A percentile compares a stretch with the other conserved stretches of the same genome.
phyloP scores from a whole-genome alignment of 2,329 filamentous ascomycete species.

The Polytolypa hystricis region DNA sequence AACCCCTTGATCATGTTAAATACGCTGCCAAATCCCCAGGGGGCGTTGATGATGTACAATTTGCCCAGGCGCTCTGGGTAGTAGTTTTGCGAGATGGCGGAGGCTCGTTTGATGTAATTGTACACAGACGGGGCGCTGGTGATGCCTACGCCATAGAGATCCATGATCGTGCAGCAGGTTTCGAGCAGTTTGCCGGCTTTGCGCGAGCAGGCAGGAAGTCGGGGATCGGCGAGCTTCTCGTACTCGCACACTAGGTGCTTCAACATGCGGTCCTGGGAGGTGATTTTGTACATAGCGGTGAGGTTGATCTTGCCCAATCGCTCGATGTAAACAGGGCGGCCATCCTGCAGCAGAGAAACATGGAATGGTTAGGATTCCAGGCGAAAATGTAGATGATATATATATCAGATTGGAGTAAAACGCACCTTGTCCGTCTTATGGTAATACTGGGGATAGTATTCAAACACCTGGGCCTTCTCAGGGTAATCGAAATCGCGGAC shows the following conservation, averaged over 20 bases:
- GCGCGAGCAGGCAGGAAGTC: slow-evolving; percentile 88
- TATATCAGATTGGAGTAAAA: no score
- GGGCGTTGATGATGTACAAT: slow-evolving; percentile 95
- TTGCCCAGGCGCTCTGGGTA: slow-evolving; percentile 95
- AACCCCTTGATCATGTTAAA: slow-evolving; percentile 85
- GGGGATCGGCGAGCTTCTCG: slow-evolving; percentile 87
- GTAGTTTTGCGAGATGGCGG: slow-evolving; percentile 92
- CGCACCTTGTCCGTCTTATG: slow-evolving; percentile 60
- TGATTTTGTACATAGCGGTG: slow-evolving; percentile 83
- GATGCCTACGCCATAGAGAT: slow-evolving; percentile 87
- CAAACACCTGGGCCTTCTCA: slow-evolving; percentile 71
- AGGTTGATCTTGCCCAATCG: slow-evolving; percentile 90
- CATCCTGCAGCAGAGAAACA: slow-evolving; percentile 55
- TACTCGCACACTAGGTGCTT: slow-evolving; percentile 96
- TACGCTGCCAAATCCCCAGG: slow-evolving; percentile 83
- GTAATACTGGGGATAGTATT: slow-evolving; percentile 98
- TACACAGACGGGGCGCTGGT: slow-evolving; percentile 74
- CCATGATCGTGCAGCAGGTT: slow-evolving; percentile 97
- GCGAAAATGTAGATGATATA: no score
- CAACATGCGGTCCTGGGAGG: slow-evolving; percentile 83
- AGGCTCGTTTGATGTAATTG: slow-evolving; percentile 74
- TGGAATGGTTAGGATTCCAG: no score
- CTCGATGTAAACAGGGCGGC: slow-evolving; percentile 94
- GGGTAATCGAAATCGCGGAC: slow-evolving; percentile 74
- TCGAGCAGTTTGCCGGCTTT: slow-evolving; percentile 83